Percentiles rank a stretch among this genome's conserved stretches.
Evolutionary conservation across 2,329 filamentous ascomycete species (phyloP).

Genomic region (Magnaporthales sp.): DNA sequence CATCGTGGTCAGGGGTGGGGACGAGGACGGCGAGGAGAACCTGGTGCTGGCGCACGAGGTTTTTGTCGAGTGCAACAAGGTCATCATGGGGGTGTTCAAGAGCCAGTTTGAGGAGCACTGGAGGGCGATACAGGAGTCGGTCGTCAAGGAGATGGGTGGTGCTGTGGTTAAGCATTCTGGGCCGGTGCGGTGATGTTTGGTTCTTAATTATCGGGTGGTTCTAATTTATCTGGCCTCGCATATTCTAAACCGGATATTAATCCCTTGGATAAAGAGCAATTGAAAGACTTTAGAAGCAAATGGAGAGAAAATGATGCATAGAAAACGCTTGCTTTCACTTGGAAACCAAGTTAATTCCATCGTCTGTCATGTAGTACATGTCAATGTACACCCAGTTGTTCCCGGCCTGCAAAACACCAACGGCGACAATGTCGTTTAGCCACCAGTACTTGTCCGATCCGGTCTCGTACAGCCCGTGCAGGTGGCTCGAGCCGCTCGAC

Average conservation of each 20-base stretch:
- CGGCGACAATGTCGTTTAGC: constrained; percentile 3
- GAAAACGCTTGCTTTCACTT: neutral
- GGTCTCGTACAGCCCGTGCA: constrained; percentile 1
- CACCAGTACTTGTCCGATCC: constrained; percentile 1
- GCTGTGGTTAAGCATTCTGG: constrained; percentile 1
- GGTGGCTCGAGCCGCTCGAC: neutral
- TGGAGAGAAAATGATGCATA: neutral
- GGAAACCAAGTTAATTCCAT: neutral
- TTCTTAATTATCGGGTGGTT: no score
- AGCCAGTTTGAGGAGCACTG: constrained; percentile 6
- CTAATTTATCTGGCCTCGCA: no score
- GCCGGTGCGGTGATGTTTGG: neutral
- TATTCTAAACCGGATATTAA: no score
- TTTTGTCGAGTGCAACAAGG: constrained; percentile 1
- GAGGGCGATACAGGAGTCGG: constrained; percentile 1
- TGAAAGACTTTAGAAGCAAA: neutral
- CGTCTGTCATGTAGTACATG: neutral
- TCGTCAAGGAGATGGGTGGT: constrained; percentile 1
- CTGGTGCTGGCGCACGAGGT: neutral
- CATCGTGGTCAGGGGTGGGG: neutral
- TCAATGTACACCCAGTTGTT: neutral
- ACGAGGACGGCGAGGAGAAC: neutral
- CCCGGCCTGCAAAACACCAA: neutral
- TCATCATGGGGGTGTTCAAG: neutral
- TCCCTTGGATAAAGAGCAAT: neutral